These are phyloP conservation scores for Saprolegnia diclina DNA, from an alignment of 352 stramenopile species.

Conservation along the genomic window DNA sequence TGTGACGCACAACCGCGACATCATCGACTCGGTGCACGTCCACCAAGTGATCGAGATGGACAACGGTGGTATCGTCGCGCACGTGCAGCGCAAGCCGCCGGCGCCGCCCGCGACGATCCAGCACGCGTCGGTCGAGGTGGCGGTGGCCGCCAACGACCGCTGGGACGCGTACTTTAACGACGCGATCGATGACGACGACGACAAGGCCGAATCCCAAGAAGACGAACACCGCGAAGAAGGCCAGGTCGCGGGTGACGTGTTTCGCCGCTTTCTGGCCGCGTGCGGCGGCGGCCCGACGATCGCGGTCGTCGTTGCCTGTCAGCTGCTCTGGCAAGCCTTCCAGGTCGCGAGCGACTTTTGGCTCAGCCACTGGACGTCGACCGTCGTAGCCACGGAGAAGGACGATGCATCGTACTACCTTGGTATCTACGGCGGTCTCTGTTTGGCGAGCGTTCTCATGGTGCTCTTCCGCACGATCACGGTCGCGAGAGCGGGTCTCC, in stretches of 20 bases:
- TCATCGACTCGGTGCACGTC: conserved; percentile 41
- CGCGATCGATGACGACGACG: conserved; percentile 1
- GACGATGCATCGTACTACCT: conserved; percentile 17
- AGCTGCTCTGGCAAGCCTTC: conserved; percentile 15
- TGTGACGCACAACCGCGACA: conserved; percentile 49
- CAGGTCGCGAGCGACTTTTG: conserved; percentile 22
- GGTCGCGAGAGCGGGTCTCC: conserved; percentile 49
- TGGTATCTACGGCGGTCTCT: conserved; percentile 22
- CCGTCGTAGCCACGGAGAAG: neutral
- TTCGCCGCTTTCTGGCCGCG: neutral
- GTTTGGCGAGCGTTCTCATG: conserved; percentile 20
- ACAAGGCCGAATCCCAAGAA: neutral
- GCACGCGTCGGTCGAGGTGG: neutral
- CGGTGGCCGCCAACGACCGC: neutral
- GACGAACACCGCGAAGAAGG: conserved; percentile 15
- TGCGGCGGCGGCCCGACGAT: conserved; percentile 11
- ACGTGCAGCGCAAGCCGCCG: neutral
- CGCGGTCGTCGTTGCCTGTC: neutral
- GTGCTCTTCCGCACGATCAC: conserved; percentile 44
- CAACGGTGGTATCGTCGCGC: neutral
- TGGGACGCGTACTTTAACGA: conserved; percentile 10
- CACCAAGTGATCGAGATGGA: conserved; percentile 29
- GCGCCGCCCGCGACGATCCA: neutral
- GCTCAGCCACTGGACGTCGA: conserved; percentile 24
- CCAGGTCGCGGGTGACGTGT: neutral